Conservation (phyloP, 257 asterid species). For the Echium plantagineum region DNA sequence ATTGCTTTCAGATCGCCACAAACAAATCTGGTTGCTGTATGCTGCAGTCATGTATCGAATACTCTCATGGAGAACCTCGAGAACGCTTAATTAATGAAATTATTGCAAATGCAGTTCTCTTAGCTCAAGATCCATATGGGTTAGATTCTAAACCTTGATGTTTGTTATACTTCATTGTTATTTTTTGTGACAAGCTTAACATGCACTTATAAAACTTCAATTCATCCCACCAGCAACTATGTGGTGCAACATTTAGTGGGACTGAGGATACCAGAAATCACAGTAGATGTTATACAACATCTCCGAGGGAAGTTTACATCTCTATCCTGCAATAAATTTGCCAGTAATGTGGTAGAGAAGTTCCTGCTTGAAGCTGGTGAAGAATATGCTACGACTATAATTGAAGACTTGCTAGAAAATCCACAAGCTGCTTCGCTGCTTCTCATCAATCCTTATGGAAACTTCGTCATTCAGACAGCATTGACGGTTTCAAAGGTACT, state of each 20-base stretch:
- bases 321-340: slow-evolving; percentile 60
- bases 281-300: slow-evolving; percentile 23
- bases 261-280: slow-evolving; percentile 29
- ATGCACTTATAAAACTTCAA: neutral
- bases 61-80: slow-evolving; percentile 40
- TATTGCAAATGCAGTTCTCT: slow-evolving; percentile 31
- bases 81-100: slow-evolving; percentile 33
- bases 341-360: slow-evolving; percentile 76
- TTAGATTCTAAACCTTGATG: slow-evolving; percentile 13
- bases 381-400: slow-evolving; percentile 14
- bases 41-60: slow-evolving; percentile 46
- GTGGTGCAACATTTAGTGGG: slow-evolving; percentile 71
- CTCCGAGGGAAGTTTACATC: slow-evolving; percentile 36
- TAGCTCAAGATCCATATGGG: slow-evolving; percentile 72
- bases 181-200: neutral
- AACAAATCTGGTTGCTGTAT: slow-evolving; percentile 70
- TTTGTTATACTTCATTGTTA: slow-evolving; percentile 1
- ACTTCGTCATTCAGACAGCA: slow-evolving; percentile 69
- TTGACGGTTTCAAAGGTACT: slow-evolving; percentile 38
- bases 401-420: slow-evolving; percentile 38
- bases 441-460: slow-evolving; percentile 57
- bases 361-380: slow-evolving; percentile 27
- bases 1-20: slow-evolving; percentile 50
- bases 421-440: slow-evolving; percentile 36
- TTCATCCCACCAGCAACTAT: slow-evolving; percentile 44